Base-by-base conservation (phyloP, 768 basidiomycete species). In the Mycena maculata region DNA sequence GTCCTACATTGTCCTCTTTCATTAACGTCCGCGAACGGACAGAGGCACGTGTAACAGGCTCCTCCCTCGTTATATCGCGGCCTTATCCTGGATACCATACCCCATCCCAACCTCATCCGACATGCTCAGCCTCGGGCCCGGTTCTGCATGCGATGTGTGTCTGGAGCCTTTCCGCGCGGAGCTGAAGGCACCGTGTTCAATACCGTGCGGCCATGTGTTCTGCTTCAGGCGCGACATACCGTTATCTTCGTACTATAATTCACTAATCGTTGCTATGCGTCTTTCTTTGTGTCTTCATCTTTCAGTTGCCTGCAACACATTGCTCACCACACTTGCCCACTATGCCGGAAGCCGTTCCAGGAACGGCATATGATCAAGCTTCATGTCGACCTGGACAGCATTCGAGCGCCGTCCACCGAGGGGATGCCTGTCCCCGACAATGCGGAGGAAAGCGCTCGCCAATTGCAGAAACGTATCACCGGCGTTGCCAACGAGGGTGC, bases 61-160 rank as follows among this genome's bases (percentile, higher is more conserved):
- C 74, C 65, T 59, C 65, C 36, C 71, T 65, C 67, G 57, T 65
- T 70, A 70, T 69, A 60, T 70, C 52, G 54, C 62, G 67, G n/a
- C 61, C 64, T 67, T 71, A 70, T 70, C 73, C 70, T 72, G 67
- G 75, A 63, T 71, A 72, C 68, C 72, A 66, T 66, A 61, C 70
- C 70, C 66, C 56, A 61, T 70, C 72, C 68, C 76, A 75, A 70
- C 70, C 70, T 65, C 70, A 76, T 75, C 71, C 77, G 77, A 79
- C 79, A 92, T 93, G 92, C 85, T 93, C 72, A 86, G 85, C 76
- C 76, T 91, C 76, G 86, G 86, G 72, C 74, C 86, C 66, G 85
- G 84, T 72, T 92, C 92, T 72, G 81, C 82, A 53, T 93, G 92
- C 84, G 92, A 93, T 79, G 85, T 93, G 73, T 93, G 92, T 79